phyloP scores from a whole-genome alignment of 495 filamentous ascomycete genomes.

The Xylaria cubensis region DNA sequence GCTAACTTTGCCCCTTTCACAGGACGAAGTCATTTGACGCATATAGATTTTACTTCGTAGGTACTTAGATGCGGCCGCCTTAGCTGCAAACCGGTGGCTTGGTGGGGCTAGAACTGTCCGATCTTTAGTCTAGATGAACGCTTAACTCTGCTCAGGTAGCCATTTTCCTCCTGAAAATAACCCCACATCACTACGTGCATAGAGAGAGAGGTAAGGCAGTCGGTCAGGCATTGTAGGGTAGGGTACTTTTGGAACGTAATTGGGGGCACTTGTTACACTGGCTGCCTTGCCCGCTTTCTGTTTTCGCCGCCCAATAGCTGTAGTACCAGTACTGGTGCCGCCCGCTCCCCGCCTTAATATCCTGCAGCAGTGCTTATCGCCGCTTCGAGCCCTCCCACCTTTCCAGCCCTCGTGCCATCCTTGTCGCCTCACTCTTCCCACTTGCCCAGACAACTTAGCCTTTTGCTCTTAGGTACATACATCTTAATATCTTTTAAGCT shows the following conservation, averaged over 20 bases:
- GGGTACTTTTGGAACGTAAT: neutral
- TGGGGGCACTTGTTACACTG: neutral
- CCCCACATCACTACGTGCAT: neutral
- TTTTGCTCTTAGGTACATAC: neutral
- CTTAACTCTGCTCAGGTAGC: neutral
- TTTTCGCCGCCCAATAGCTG: neutral
- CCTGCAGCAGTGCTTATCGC: conserved; percentile 18
- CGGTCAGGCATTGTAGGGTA: neutral
- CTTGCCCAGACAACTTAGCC: neutral
- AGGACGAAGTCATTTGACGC: neutral
- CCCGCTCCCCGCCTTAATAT: conserved; percentile 15
- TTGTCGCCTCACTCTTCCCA: conserved; percentile 15
- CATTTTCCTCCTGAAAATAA: conserved; percentile 2
- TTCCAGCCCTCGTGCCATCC: conserved; percentile 22
- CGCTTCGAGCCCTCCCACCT: conserved; percentile 23
- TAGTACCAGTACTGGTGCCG: neutral
- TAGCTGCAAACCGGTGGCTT: neutral
- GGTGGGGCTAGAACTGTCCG: neutral
- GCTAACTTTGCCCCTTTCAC: neutral
- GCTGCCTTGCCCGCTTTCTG: neutral
- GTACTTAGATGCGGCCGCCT: neutral
- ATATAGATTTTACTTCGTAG: neutral
- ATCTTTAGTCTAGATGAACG: neutral
- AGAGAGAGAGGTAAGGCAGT: neutral
- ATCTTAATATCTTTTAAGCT: neutral